Evolutionary conservation across 495 filamentous ascomycete species (phyloP), one percentile per base, ranked within the genome.

Genomic region (Sabuloglossum arenarium): DNA sequence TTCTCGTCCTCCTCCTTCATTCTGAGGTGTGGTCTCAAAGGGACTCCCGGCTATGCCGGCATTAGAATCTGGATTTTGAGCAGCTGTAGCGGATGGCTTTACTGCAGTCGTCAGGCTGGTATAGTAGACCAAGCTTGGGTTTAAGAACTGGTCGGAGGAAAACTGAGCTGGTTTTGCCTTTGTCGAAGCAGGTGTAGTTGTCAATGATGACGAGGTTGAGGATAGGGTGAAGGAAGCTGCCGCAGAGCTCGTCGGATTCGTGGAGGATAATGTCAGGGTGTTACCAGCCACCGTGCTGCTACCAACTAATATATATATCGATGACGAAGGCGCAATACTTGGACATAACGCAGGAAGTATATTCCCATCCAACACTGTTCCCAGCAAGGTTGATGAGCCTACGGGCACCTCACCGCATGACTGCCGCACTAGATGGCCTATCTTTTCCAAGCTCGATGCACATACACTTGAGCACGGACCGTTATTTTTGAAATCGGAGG

Each of bases 381-480:
- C 65, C 27, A 68, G 57, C 58, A 68, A 50, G 3, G 65, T 67
- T 21, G 59, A 56, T 6, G 59, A 50, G 32, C 55, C 59, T n/a
- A 60, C 65, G 10, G 29, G 56, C 19, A 56, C 54, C 1, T 59
- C 61, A 6, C 56, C 58, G 56, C 69, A 71, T 11, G 59, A 61
- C 3, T 47, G 45, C 19, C 61, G 54, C 14, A 71, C 43, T 0
- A 42, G 21, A 8, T 25, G 49, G 16, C 58, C 62, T 16, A 69
- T 31, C 10, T 55, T 54, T 37, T 66, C 30, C 10, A 71, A 62
- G 25, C 58, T 66, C 23, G 25, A 51, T 25, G 68, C 57, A 50
- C 69, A 71, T 27, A 37, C 27, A 3, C 54, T 1, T 11, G 64
- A 69, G 53, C 69, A 71, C 24, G 49, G 45, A 19, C 53, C 49